phyloP scores from a whole-genome alignment of 1,284 basidiomycete species.

The Exobasidium cylindrosporum region DNA sequence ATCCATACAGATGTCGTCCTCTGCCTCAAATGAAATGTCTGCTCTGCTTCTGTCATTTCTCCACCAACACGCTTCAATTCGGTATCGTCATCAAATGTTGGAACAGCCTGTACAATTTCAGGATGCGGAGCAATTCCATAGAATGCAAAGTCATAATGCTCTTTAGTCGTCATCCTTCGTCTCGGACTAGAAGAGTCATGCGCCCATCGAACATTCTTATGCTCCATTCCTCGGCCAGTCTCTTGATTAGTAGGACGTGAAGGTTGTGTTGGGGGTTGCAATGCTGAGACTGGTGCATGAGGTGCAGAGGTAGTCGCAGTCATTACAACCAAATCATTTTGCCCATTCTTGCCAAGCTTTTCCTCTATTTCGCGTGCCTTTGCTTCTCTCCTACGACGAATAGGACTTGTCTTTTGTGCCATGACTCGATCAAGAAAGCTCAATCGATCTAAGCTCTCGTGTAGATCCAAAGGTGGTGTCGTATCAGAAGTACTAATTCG shows the following conservation, averaged over 20 bases:
- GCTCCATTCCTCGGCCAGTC: not conserved
- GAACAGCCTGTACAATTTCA: not conserved
- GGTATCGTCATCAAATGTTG: not conserved
- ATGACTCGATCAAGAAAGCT: constrained; percentile 51
- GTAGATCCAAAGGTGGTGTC: constrained; percentile 19
- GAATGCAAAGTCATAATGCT: constrained; percentile 45
- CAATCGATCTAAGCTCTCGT: constrained; percentile 42
- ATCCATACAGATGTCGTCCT: constrained; percentile 14
- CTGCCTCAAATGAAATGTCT: constrained; percentile 1
- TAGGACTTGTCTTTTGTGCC: constrained; percentile 44
- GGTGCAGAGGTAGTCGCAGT: not conserved
- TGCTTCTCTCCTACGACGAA: constrained; percentile 39
- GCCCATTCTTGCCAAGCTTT: not conserved
- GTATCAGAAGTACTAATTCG: not conserved
- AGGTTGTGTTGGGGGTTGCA: not conserved
- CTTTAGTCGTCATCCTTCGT: constrained; percentile 38
- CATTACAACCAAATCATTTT: constrained; percentile 10
- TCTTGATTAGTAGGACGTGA: not conserved
- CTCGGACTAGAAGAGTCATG: constrained; percentile 26
- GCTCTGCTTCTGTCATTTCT: constrained; percentile 11
- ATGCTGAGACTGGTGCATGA: not conserved
- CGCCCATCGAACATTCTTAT: constrained; percentile 27
- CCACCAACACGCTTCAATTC: not conserved
- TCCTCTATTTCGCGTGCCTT: constrained; percentile 32
- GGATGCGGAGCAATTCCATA: constrained; percentile 33